Percentiles rank a stretch among this genome's conserved stretches.
These are phyloP conservation scores for Ramaria rubella DNA, from an alignment of 768 basidiomycete species.

Conservation along the genomic window DNA sequence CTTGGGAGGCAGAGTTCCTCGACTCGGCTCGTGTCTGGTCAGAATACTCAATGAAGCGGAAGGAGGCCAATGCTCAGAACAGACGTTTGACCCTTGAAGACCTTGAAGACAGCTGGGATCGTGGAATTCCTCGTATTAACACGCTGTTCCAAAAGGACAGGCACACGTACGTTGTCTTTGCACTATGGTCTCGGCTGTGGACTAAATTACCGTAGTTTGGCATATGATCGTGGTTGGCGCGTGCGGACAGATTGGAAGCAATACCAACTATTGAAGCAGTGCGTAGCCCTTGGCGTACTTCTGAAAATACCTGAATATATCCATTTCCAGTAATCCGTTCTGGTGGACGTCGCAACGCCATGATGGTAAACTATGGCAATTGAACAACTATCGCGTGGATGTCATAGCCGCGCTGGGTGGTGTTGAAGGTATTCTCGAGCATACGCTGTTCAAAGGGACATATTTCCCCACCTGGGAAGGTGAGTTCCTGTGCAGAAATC, in stretches of 20 bases:
- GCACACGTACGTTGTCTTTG: slow-evolving; percentile 56
- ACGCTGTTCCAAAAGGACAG: slow-evolving; percentile 98
- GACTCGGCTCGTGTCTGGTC: slow-evolving; percentile 99
- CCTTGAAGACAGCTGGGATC: slow-evolving; percentile 97
- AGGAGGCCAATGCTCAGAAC: slow-evolving; percentile 99
- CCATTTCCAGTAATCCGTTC: slow-evolving; percentile 88
- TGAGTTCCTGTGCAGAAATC: slow-evolving; percentile 21
- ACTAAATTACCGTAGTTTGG: slow-evolving; percentile 45
- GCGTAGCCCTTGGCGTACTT: slow-evolving; percentile 22
- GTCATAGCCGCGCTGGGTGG: slow-evolving; percentile 97
- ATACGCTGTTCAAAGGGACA: slow-evolving; percentile 95
- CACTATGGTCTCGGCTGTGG: slow-evolving; percentile 1
- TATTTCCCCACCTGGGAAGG: slow-evolving; percentile 98
- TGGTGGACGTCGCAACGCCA: slow-evolving; percentile 99
- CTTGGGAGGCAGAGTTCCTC: slow-evolving; percentile 96
- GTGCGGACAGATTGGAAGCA: slow-evolving; percentile 98
- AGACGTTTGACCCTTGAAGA: slow-evolving; percentile 95
- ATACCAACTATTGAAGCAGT: slow-evolving; percentile 90
- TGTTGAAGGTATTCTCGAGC: slow-evolving; percentile 94
- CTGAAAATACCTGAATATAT: neutral
- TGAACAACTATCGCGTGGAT: slow-evolving; percentile 98
- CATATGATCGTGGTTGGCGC: slow-evolving; percentile 99
- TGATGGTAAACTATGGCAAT: slow-evolving; percentile 92
- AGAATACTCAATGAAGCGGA: slow-evolving; percentile 98
- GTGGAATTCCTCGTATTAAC: slow-evolving; percentile 97